Percentiles rank a stretch among this genome's conserved stretches.
phyloP scores from a whole-genome alignment of 495 filamentous ascomycete species.

The Bacidia rubella region DNA sequence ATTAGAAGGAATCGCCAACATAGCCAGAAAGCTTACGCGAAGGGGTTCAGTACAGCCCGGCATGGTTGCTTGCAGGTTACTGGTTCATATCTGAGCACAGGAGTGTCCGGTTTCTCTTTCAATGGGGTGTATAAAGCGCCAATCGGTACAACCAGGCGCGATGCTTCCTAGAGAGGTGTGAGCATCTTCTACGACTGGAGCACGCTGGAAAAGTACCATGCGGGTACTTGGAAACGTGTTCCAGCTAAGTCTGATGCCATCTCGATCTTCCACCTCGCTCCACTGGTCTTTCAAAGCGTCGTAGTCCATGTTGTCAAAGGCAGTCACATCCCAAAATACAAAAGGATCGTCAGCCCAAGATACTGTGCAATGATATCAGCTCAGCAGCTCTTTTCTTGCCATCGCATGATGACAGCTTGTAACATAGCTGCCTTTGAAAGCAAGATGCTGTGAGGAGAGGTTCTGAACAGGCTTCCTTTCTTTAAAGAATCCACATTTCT shows the following conservation, averaged over 20 bases:
- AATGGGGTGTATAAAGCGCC: constrained; percentile 93
- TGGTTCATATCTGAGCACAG: constrained; percentile 88
- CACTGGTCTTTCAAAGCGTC: constrained; percentile 88
- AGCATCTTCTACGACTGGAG: constrained; percentile 10
- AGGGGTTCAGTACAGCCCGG: constrained; percentile 91
- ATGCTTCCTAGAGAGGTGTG: constrained; percentile 62
- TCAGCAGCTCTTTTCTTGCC: no score
- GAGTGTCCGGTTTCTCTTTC: constrained; percentile 85
- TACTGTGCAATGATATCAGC: no score
- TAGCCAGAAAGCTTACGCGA: constrained; percentile 54
- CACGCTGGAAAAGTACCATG: constrained; percentile 48
- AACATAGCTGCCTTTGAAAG: no score
- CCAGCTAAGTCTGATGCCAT: constrained; percentile 96
- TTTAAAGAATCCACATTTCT: no score
- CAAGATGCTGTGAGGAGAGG: no score
- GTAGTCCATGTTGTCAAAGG: constrained; percentile 48
- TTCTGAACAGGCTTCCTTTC: no score
- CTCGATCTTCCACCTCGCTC: constrained; percentile 91
- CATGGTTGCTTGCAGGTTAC: constrained; percentile 96
- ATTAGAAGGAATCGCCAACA: constrained; percentile 14
- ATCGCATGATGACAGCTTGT: no score
- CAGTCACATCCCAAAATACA: neutral
- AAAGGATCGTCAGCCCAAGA: neutral
- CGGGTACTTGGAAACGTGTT: constrained; percentile 98
- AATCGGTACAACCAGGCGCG: constrained; percentile 90